phyloP scores from a whole-genome alignment of 768 basidiomycete genomes.

The Epithele typhae region DNA sequence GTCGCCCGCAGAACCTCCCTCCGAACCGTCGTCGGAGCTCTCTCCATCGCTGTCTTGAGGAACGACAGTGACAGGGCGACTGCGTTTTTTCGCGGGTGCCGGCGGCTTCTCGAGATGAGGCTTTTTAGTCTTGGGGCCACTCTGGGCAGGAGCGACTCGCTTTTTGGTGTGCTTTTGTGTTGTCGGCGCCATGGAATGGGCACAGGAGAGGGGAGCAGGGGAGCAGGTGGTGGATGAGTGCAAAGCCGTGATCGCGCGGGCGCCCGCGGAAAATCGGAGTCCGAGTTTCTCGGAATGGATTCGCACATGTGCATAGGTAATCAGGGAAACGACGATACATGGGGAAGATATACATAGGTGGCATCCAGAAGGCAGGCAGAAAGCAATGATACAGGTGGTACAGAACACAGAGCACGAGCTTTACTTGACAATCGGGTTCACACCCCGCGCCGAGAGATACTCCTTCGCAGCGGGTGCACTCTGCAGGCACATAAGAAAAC shows the following conservation, averaged over 20 bases:
- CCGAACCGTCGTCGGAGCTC: conserved; percentile 37
- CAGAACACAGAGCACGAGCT: too few species aligned
- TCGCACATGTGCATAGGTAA: too few species aligned
- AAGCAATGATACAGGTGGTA: too few species aligned
- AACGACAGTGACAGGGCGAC: conserved; percentile 50
- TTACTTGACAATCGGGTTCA: conserved; percentile 33
- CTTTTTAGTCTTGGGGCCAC: conserved; percentile 50
- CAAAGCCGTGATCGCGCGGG: too few species aligned
- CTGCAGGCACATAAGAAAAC: conserved; percentile 29
- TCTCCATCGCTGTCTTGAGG: conserved; percentile 30
- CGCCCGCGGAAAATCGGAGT: too few species aligned
- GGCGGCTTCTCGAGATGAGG: conserved; percentile 36
- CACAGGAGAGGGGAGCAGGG: too few species aligned
- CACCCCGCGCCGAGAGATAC: conserved; percentile 56
- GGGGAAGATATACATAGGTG: too few species aligned
- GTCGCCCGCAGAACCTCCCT: not conserved
- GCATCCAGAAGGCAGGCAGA: too few species aligned
- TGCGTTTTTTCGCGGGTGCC: conserved; percentile 50
- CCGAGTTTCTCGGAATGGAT: too few species aligned
- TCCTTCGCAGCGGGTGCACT: conserved; percentile 71
- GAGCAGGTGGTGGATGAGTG: too few species aligned
- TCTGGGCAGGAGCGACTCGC: conserved; percentile 42
- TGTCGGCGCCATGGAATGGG: not conserved
- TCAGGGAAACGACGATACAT: too few species aligned
- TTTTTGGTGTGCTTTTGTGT: conserved; percentile 34